A percentile compares a stretch with the other conserved stretches of the same genome.
These are phyloP conservation scores for Kurtzmaniella quercitrusa DNA, from an alignment of 1,139 yeast species.

Conservation along the genomic window DNA sequence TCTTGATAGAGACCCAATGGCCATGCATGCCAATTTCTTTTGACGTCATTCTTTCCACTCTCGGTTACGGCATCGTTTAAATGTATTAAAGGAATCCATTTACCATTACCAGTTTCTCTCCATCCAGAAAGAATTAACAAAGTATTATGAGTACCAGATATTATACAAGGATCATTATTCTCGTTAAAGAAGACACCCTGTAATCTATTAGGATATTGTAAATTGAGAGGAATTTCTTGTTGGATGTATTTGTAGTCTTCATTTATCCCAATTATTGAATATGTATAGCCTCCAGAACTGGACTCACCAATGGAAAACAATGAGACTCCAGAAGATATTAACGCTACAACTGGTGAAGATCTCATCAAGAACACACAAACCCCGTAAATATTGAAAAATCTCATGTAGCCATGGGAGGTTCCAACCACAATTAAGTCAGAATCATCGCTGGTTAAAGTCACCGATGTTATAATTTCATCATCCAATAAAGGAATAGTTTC, in stretches of 20 bases:
- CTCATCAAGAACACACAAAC: constrained; percentile 38
- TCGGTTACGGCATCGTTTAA: constrained; percentile 54
- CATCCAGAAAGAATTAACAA: constrained; percentile 69
- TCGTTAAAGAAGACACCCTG: constrained; percentile 78
- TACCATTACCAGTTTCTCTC: constrained; percentile 72
- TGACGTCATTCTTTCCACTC: constrained; percentile 42
- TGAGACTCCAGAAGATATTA: constrained; percentile 30
- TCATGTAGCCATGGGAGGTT: constrained; percentile 37
- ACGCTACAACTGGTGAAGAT: constrained; percentile 34
- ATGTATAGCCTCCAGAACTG: constrained; percentile 23
- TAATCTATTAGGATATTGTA: constrained; percentile 22
- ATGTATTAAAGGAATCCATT: constrained; percentile 87
- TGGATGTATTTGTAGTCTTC: constrained; percentile 37
- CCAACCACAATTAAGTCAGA: constrained; percentile 39
- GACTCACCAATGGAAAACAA: constrained; percentile 33
- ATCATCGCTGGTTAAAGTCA: constrained; percentile 28
- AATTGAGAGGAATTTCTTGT: constrained; percentile 37
- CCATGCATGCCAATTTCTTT: constrained; percentile 67
- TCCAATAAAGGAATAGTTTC: constrained; percentile 31
- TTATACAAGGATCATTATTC: constrained; percentile 85
- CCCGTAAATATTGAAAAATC: constrained; percentile 39
- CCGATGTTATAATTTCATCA: constrained; percentile 33
- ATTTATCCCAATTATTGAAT: constrained; percentile 33
- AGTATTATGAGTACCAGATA: constrained; percentile 66
- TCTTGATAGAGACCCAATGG: constrained; percentile 77